Evolutionary conservation across 371 early-diverging fungal genomes (phyloP).

Genomic region (Polyrhizophydium stewartii): DNA sequence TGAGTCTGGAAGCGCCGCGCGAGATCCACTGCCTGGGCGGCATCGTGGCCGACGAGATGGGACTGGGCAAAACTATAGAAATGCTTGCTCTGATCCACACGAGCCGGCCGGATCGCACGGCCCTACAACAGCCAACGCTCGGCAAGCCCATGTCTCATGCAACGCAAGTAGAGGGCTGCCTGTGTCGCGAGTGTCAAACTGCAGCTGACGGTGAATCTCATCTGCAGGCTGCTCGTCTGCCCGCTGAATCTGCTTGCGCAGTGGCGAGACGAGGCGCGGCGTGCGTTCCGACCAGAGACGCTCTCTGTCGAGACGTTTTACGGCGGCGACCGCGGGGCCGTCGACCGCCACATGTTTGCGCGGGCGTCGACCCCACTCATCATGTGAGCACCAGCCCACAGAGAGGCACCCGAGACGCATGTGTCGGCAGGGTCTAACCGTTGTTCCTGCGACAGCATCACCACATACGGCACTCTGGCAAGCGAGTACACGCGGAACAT

Average conservation of each 20-base stretch:
- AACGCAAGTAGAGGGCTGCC: background rate
- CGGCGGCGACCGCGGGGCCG: slow-evolving; percentile 38
- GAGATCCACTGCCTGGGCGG: slow-evolving; percentile 59
- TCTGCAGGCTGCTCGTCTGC: slow-evolving; percentile 57
- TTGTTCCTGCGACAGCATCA: slow-evolving; percentile 27
- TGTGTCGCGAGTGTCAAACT: background rate
- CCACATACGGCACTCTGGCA: slow-evolving; percentile 62
- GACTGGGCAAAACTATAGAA: slow-evolving; percentile 86
- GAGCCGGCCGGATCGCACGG: slow-evolving; percentile 31
- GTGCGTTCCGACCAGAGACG: slow-evolving; percentile 41
- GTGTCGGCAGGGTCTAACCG: background rate
- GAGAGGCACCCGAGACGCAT: too few species aligned
- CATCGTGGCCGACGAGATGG: slow-evolving; percentile 68
- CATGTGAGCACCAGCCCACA: background rate
- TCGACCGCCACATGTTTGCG: slow-evolving; percentile 1
- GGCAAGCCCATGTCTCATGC: slow-evolving; percentile 8
- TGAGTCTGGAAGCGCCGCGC: slow-evolving; percentile 51
- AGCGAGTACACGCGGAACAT: slow-evolving; percentile 31
- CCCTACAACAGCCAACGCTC: slow-evolving; percentile 18
- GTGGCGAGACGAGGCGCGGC: slow-evolving; percentile 64
- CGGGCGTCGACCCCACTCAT: slow-evolving; percentile 2
- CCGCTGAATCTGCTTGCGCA: slow-evolving; percentile 68
- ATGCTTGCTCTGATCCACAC: slow-evolving; percentile 66
- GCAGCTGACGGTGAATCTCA: slow-evolving; percentile 6
- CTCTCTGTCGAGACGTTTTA: slow-evolving; percentile 54